Base-by-base conservation (phyloP, 768 basidiomycete genomes). In the Rubroboletus pulcherrimus region DNA sequence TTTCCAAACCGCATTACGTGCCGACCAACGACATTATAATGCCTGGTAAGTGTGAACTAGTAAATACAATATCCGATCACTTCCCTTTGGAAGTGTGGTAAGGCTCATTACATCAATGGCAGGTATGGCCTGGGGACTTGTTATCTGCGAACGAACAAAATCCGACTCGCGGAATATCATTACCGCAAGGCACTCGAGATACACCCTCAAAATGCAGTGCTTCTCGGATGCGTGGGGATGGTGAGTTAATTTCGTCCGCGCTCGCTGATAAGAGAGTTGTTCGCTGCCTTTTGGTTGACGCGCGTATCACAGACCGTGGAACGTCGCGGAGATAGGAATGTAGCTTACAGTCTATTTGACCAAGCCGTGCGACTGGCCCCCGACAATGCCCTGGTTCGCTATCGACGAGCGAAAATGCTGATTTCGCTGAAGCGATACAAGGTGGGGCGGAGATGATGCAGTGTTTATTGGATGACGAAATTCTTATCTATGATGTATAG, bases 41-140 rank as follows among this genome's bases (percentile, higher is more conserved):
- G 97, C 97, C 51, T 98, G 97, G 97, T 97, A 72, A 71, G 91
- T 79, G 51, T 38, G 30, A 54, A 49, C 3, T 38, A 33, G 21
- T 53, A 38, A 26, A 58, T 38, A 46, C 29, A 37, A 33, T 31
- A 51, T 43, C 51, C 14, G 12, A 35, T n/a, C 24, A n/a, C 33
- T 51, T 29, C 12, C 26, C 11, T 53, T 43, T 38, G 52, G n/a
- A 38, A 43, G 33, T 29, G 46, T 50, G 52, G 40, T 15, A 31
- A 43, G 62, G 53, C 57, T 70, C 54, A 73, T 68, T 63, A 70
- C 54, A 54, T 59, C 50, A 62, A 67, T 58, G 55, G 59, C 66
- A 98, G 96, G 96, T 99, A 98, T 73, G 97, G 97, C n/a, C 78
- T 99, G 63, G 97, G 97, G 58, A 91, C 91, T 35, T 98, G 94